These are phyloP conservation scores for Vigna angularis DNA, from an alignment of 306 rosid genomes.

Conservation along the genomic window DNA sequence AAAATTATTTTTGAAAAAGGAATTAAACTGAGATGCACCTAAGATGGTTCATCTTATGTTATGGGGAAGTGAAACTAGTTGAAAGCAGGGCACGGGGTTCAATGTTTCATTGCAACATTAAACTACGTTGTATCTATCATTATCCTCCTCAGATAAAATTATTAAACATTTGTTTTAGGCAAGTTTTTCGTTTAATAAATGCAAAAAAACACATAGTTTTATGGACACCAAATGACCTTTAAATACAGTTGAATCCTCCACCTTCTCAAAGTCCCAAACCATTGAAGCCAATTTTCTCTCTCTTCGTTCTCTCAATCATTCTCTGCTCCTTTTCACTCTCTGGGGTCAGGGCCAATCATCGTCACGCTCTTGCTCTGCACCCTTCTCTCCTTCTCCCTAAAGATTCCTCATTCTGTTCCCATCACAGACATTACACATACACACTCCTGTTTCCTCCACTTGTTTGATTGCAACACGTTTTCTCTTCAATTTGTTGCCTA, in stretches of 20 bases:
- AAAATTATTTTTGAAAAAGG: neutral
- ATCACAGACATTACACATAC: constrained; percentile 42
- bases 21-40: constrained; percentile 2
- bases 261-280: constrained; percentile 41
- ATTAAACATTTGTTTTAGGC: neutral
- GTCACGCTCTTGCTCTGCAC: constrained; percentile 44
- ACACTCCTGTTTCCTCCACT: constrained; percentile 32
- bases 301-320: constrained; percentile 57
- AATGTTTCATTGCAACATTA: neutral
- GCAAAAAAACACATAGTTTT: constrained; percentile 23
- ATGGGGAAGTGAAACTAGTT: neutral
- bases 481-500: constrained; percentile 38
- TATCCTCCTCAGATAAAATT: neutral
- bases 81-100: neutral
- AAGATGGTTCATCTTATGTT: neutral
- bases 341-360: constrained; percentile 69
- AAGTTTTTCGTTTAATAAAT: constrained; percentile 32
- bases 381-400: constrained; percentile 47
- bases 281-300: constrained; percentile 31
- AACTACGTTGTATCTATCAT: neutral
- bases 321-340: constrained; percentile 58
- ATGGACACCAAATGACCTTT: constrained; percentile 62
- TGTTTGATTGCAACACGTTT: constrained; percentile 14
- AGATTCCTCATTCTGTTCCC: constrained; percentile 48
- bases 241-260: constrained; percentile 67